Base-by-base conservation (phyloP, 129 eudicot species). In the Solidago caesia region DNA sequence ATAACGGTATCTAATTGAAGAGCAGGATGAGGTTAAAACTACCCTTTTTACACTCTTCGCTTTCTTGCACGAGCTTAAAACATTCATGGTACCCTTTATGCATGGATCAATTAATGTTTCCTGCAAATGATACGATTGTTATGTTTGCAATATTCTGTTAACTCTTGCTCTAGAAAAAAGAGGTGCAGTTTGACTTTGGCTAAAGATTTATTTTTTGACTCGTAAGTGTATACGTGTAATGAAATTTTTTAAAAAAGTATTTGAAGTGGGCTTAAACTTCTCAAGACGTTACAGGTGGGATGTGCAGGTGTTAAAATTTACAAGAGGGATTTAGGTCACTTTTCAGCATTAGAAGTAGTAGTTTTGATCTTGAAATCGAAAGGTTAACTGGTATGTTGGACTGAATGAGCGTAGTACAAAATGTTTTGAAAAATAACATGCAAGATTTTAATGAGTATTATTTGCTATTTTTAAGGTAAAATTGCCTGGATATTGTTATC, bases 11-110 rank as follows among this genome's bases (percentile, higher is more conserved):
- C 96, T 79, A 57, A 94, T 87, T 8, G 97, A 76, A 62, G 96
- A 91, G 72, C 96, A 94, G 46, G 99, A 94, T 64, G 97, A 94
- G 44, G 99, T 94, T 27, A 91, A 76, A 71, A 91, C 97, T 75
- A 94, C 90, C 76, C 97, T 84, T 76, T 91, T 94, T 68, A 91
- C 83, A 47, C 80, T 87, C 15, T 58, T 84, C 47, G 96, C 80
- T 86, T 88, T 94, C 82, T 82, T 85, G 94, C 99, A 94, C 11
- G 99, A 88, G 52, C 65, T 78, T 16, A 91, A 74, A 44, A 94
- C 94, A 68, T 91, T 94, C 75, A 83, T 13, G 51, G 99, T 94
- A 16, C 99, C 97, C 25, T 85, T 91, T 74, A 94, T 82, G 84
- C 91, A 87, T 64, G 99, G 97, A 85, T 87, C 93, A 83, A 91